Evolutionary conservation across 257 asterid genomes (phyloP).

Genomic region (Ehretia macrophylla): DNA sequence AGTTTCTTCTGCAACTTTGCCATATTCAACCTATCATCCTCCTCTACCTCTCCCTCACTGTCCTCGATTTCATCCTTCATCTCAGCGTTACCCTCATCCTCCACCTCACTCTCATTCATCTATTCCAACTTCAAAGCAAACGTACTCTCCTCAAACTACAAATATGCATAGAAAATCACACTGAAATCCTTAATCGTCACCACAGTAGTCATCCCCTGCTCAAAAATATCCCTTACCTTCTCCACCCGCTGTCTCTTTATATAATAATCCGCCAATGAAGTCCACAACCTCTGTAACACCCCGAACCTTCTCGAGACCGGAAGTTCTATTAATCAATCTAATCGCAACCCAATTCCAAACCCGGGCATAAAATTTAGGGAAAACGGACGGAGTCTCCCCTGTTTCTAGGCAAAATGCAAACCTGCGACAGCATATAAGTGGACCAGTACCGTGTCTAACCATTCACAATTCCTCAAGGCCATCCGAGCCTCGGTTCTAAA

Average conservation of each 20-base stretch:
- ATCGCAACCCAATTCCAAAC: too few species aligned
- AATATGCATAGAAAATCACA: conserved; percentile 82
- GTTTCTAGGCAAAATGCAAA: too few species aligned
- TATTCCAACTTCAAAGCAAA: conserved; percentile 71
- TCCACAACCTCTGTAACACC: conserved; percentile 91
- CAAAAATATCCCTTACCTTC: conserved; percentile 85
- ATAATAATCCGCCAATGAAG: conserved; percentile 83
- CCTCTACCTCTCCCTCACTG: conserved; percentile 43
- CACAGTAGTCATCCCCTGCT: conserved; percentile 95
- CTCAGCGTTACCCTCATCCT: conserved; percentile 35
- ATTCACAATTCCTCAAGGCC: too few species aligned
- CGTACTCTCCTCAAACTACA: conserved; percentile 94
- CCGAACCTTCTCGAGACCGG: too few species aligned
- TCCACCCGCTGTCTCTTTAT: conserved; percentile 83
- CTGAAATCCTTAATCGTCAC: conserved; percentile 86
- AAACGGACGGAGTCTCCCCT: too few species aligned
- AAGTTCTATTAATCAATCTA: too few species aligned
- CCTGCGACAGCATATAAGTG: too few species aligned
- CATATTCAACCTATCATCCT: conserved; percentile 54
- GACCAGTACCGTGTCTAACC: too few species aligned
- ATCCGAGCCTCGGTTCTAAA: too few species aligned
- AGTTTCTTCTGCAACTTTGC: conserved; percentile 66
- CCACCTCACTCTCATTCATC: conserved; percentile 62
- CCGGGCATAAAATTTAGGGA: too few species aligned
- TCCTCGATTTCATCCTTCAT: conserved; percentile 28